Percentiles rank a stretch among this genome's conserved stretches.
These are phyloP conservation scores for Saccharomyces hybrid DNA, from an alignment of 1,139 yeast genomes.

Conservation along the genomic window DNA sequence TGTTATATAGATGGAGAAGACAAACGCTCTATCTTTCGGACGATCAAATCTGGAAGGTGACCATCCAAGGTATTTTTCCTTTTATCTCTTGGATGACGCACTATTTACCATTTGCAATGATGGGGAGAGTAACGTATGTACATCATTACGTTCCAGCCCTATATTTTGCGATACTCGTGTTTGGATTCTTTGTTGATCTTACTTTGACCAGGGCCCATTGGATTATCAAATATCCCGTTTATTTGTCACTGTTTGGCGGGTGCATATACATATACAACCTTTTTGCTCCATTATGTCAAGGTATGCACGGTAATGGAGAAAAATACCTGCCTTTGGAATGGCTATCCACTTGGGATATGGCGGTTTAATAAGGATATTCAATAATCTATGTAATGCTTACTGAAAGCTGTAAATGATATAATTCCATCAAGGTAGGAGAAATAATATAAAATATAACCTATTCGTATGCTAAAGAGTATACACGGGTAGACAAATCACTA, in stretches of 20 bases:
- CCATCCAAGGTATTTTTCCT: constrained; percentile 55
- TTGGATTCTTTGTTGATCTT: constrained; percentile 52
- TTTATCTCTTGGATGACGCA: constrained; percentile 67
- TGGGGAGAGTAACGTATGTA: constrained; percentile 79
- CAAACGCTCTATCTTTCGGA: constrained; percentile 35
- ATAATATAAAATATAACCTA: background rate
- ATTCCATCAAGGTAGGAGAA: background rate
- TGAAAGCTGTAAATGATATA: background rate
- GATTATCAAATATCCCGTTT: constrained; percentile 30
- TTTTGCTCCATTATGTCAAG: constrained; percentile 47
- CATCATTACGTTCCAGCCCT: constrained; percentile 80
- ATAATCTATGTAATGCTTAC: background rate
- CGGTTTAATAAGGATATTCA: constrained; percentile 6
- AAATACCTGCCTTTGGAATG: constrained; percentile 42
- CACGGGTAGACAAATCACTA: constrained; percentile 59
- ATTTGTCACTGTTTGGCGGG: constrained; percentile 34
- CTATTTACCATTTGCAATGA: constrained; percentile 61
- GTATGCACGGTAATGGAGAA: constrained; percentile 44
- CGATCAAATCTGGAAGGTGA: constrained; percentile 29
- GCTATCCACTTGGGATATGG: constrained; percentile 41
- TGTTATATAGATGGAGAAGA: constrained; percentile 55
- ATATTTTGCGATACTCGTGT: constrained; percentile 63
- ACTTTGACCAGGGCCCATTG: constrained; percentile 16
- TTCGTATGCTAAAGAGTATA: constrained; percentile 37
- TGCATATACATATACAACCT: constrained; percentile 39